A percentile compares a stretch with the other conserved stretches of the same genome.
These are phyloP conservation scores for Quillaja saponaria DNA, from an alignment of 306 rosid species.

Conservation along the genomic window DNA sequence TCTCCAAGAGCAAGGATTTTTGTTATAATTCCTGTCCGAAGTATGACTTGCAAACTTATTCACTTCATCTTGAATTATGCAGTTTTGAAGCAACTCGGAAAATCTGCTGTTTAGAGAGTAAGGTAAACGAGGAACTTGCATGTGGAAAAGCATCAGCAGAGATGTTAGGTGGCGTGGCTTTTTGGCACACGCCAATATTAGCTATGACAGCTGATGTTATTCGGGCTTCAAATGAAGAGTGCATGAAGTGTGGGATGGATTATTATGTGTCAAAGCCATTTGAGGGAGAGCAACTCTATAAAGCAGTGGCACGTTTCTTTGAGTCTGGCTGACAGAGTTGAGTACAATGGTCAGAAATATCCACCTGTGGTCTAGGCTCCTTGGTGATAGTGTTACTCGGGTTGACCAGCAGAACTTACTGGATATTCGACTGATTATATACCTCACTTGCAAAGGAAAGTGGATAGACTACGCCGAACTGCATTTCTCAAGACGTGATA, in stretches of 20 bases:
- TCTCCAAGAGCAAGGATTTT: slow-evolving; percentile 10
- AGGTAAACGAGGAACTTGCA: slow-evolving; percentile 58
- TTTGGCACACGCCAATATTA: slow-evolving; percentile 85
- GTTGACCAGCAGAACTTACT: slow-evolving; percentile 16
- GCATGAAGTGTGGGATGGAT: slow-evolving; percentile 92
- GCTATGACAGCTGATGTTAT: slow-evolving; percentile 96
- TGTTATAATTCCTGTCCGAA: not conserved
- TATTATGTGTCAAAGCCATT: slow-evolving; percentile 86
- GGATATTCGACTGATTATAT: slow-evolving; percentile 14
- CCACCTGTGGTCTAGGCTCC: slow-evolving; percentile 23
- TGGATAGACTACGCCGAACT: slow-evolving; percentile 20
- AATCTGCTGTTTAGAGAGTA: slow-evolving; percentile 59
- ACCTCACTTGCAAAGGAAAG: slow-evolving; percentile 26
- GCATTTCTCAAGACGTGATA: slow-evolving; percentile 11
- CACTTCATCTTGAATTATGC: slow-evolving; percentile 30
- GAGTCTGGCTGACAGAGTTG: slow-evolving; percentile 39
- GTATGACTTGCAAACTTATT: slow-evolving; percentile 20
- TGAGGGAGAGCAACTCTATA: slow-evolving; percentile 76
- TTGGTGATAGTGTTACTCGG: slow-evolving; percentile 20
- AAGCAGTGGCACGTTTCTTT: slow-evolving; percentile 60
- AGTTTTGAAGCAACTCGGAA: slow-evolving; percentile 79
- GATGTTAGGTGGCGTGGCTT: slow-evolving; percentile 50
- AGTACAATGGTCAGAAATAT: slow-evolving; percentile 10
- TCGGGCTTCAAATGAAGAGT: slow-evolving; percentile 75
- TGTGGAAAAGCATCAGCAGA: slow-evolving; percentile 57